These are phyloP conservation scores for Calonectria hongkongensis DNA, from an alignment of 2,329 filamentous ascomycete genomes.

Conservation along the genomic window DNA sequence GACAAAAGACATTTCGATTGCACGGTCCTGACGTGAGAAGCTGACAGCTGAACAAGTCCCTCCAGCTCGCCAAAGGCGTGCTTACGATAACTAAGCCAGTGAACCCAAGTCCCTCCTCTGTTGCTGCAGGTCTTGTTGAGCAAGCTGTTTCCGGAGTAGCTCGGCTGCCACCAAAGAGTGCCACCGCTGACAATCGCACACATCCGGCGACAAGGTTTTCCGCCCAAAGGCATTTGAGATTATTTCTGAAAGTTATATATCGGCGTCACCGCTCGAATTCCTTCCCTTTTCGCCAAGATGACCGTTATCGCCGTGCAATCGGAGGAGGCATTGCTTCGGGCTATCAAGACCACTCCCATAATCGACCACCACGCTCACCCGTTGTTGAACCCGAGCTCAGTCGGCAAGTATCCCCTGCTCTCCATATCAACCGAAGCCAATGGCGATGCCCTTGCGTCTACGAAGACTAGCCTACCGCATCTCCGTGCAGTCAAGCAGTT, in stretches of 20 bases:
- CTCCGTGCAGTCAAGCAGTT: conserved; percentile 82
- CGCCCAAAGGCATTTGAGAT: conserved; percentile 16
- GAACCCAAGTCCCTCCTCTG: not conserved
- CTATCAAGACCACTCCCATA: conserved; percentile 75
- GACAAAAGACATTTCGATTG: not conserved
- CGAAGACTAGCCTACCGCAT: conserved; percentile 79
- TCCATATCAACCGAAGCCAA: conserved; percentile 84
- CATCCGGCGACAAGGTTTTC: conserved; percentile 25
- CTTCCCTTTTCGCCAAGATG: conserved; percentile 39
- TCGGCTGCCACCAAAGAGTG: conserved; percentile 20
- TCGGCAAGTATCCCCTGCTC: conserved; percentile 69
- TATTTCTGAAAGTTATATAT: conserved; percentile 22
- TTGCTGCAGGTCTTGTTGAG: conserved; percentile 20
- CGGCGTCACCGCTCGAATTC: conserved; percentile 3
- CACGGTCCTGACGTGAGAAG: not conserved
- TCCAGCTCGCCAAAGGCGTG: not conserved
- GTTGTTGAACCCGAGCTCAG: conserved; percentile 72
- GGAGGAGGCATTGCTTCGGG: conserved; percentile 56
- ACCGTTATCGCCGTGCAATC: conserved; percentile 37
- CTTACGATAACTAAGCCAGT: conserved; percentile 8
- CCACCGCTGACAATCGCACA: conserved; percentile 18
- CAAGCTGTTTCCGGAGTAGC: conserved; percentile 21
- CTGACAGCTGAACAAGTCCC: not conserved
- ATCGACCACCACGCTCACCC: conserved; percentile 86
- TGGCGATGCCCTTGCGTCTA: conserved; percentile 79